Evolutionary conservation across 2,329 filamentous ascomycete species (phyloP).

Genomic region (Fonsecaea pedrosoi): DNA sequence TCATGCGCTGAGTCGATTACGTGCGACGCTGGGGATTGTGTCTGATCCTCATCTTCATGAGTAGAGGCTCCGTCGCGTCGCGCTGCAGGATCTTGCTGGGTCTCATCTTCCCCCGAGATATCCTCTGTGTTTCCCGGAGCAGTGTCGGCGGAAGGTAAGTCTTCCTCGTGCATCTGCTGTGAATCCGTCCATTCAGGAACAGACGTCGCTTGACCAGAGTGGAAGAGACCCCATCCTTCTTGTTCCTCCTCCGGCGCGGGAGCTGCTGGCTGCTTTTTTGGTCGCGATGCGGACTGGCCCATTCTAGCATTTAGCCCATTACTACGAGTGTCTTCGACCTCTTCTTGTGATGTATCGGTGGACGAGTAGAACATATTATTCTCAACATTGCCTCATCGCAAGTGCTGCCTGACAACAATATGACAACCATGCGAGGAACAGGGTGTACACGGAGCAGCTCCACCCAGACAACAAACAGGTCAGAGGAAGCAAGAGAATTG

Average conservation of each 20-base stretch:
- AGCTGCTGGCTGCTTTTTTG: background rate
- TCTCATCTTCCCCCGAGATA: background rate
- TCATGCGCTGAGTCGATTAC: background rate
- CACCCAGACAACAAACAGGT: background rate
- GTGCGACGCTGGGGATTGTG: background rate
- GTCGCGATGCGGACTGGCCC: constrained; percentile 3
- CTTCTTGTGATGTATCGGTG: background rate
- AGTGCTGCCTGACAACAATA: background rate
- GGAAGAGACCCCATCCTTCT: constrained; percentile 1
- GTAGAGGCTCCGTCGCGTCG: background rate
- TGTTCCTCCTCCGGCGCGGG: background rate
- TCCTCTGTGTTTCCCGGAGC: background rate
- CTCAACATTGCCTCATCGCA: background rate
- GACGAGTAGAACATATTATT: background rate
- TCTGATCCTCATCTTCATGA: background rate
- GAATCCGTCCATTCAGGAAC: background rate
- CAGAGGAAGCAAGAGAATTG: background rate
- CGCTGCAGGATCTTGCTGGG: background rate
- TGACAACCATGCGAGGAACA: background rate
- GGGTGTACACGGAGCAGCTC: background rate
- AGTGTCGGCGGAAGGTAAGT: background rate
- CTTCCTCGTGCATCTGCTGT: background rate
- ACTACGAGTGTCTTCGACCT: background rate
- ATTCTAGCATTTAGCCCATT: background rate
- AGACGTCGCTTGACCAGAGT: background rate